Evolutionary conservation across 257 asterid genomes (phyloP).

Genomic region (Ballota nigra): DNA sequence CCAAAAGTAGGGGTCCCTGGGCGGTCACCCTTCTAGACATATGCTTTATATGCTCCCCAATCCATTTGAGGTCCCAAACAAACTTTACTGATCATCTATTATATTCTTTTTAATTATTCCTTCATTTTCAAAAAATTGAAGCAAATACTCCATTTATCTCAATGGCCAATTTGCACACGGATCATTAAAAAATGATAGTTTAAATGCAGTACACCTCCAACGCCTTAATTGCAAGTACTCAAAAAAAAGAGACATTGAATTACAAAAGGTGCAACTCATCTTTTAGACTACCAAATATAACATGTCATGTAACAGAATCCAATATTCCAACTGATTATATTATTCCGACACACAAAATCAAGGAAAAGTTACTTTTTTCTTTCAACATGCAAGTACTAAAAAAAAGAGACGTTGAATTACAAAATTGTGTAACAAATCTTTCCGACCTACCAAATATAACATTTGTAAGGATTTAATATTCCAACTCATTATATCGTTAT

Average conservation of each 20-base stretch:
- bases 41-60: background rate
- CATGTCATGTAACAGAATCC: background rate
- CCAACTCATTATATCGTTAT: background rate
- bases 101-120: constrained; percentile 5
- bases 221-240: background rate
- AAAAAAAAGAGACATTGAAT: background rate
- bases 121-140: background rate
- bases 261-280: background rate
- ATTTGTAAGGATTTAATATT: too few species aligned
- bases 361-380: too few species aligned
- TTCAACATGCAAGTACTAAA: too few species aligned
- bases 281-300: background rate
- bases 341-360: background rate
- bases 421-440: too few species aligned
- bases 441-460: too few species aligned
- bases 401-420: too few species aligned
- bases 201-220: background rate
- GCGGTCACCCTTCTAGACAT: background rate
- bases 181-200: background rate
- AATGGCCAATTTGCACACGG: background rate
- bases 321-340: background rate
- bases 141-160: background rate
- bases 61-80: background rate
- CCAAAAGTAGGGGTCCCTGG: background rate
- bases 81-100: background rate